Conservation (phyloP, 2,329 filamentous ascomycete species). For the Aspergillus eucalypticola region DNA sequence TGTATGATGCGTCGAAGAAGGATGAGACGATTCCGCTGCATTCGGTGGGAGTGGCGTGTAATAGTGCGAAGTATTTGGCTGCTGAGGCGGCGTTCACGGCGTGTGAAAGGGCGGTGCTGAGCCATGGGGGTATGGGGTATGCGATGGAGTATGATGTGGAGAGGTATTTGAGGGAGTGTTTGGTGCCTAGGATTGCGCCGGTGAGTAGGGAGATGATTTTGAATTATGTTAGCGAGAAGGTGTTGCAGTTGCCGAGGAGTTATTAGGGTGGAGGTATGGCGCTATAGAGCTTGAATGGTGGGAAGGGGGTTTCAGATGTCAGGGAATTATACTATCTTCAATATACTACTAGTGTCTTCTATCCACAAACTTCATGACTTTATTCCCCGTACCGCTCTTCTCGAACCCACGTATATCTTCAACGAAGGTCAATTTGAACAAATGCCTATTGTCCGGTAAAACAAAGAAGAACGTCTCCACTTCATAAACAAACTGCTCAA, state of each 20-base stretch:
- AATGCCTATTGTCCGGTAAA: not conserved
- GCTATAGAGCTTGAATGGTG: too few relatives aligned
- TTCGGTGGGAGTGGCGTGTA: constrained; percentile 64
- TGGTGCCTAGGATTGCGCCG: constrained; percentile 61
- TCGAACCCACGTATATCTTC: constrained; percentile 16
- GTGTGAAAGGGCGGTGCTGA: constrained; percentile 58
- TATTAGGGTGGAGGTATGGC: too few relatives aligned
- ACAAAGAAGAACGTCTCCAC: not conserved
- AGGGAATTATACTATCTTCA: too few relatives aligned
- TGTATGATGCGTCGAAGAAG: constrained; percentile 57
- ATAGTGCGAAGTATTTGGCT: constrained; percentile 68
- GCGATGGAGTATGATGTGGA: constrained; percentile 65
- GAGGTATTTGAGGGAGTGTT: constrained; percentile 59
- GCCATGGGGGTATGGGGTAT: constrained; percentile 65
- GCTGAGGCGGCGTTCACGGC: constrained; percentile 63
- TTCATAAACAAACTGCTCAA: not conserved
- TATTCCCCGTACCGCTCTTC: constrained; percentile 21
- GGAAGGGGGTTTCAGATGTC: too few relatives aligned
- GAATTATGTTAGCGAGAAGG: constrained; percentile 49
- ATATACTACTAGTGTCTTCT: too few relatives aligned
- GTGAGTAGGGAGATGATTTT: constrained; percentile 56
- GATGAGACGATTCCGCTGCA: constrained; percentile 56
- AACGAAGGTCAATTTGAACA: constrained; percentile 22
- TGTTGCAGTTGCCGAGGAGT: constrained; percentile 44
- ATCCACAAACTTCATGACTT: constrained; percentile 26